Conservation (phyloP, 2,329 filamentous ascomycete species). For the Mycosphaerelloides madeirae region DNA sequence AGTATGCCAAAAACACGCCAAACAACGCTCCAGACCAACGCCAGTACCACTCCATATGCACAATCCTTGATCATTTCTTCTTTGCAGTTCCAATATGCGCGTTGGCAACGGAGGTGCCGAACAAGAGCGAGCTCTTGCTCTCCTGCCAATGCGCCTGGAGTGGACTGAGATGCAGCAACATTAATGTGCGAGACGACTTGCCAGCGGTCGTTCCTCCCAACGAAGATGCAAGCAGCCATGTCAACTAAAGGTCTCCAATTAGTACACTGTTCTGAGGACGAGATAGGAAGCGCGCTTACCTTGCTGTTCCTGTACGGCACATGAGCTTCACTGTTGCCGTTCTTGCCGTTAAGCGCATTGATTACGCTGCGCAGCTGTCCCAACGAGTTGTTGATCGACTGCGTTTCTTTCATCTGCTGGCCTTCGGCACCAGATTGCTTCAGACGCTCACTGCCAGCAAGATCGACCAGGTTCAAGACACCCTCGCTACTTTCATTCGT, state of each 20-base stretch:
- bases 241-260: conserved; percentile 57
- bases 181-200: conserved; percentile 75
- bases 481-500: conserved; percentile 85
- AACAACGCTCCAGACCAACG: too few species aligned
- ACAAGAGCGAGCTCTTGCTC: conserved; percentile 89
- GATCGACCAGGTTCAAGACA: conserved; percentile 89
- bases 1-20: too few species aligned
- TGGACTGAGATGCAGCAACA: conserved; percentile 98
- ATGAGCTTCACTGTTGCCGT: conserved; percentile 60
- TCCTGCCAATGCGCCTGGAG: conserved; percentile 86
- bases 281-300: conserved; percentile 41
- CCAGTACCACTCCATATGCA: too few species aligned
- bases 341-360: conserved; percentile 79
- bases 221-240: conserved; percentile 90
- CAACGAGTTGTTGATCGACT: conserved; percentile 94
- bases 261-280: conserved; percentile 5
- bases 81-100: conserved; percentile 89
- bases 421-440: conserved; percentile 84
- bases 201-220: conserved; percentile 70
- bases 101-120: conserved; percentile 88
- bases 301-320: conserved; percentile 96
- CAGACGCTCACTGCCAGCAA: conserved; percentile 87
- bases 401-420: conserved; percentile 84
- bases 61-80: conserved; percentile 25
- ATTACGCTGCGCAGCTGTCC: conserved; percentile 93